Conservation (phyloP, 306 rosid species). For the Castanea mollissima region DNA sequence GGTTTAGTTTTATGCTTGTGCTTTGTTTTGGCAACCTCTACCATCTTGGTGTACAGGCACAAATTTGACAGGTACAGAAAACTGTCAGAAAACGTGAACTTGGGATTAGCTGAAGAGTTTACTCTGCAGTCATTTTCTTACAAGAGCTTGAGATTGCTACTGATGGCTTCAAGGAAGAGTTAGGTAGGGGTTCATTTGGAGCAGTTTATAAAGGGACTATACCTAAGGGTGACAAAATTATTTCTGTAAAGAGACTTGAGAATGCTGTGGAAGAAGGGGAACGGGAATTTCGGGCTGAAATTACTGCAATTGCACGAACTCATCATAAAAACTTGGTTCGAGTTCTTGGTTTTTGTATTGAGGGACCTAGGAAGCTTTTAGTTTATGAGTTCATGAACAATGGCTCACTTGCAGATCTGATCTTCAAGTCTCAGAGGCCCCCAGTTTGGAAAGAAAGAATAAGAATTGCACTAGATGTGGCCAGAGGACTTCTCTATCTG, state of each 20-base stretch:
- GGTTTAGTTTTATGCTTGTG: neutral
- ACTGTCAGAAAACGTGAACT: slow-evolving; percentile 7
- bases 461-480: neutral
- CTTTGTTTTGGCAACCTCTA: neutral
- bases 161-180: neutral
- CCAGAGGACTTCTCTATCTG: neutral
- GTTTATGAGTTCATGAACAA: neutral
- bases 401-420: neutral
- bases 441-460: neutral
- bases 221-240: neutral
- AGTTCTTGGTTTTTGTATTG: neutral
- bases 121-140: slow-evolving; percentile 7
- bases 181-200: neutral
- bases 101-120: slow-evolving; percentile 9
- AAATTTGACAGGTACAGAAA: neutral
- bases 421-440: neutral
- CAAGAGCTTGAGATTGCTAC: neutral
- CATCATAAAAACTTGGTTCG: neutral
- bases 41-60: neutral
- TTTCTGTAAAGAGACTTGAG: neutral
- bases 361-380: neutral
- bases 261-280: neutral
- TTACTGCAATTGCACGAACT: neutral
- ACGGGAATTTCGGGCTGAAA: neutral
- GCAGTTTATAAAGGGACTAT: neutral